Evolutionary conservation across 495 filamentous ascomycete species (phyloP), one percentile per base, ranked within the genome.

Genomic region (Trichoderma gamsii): DNA sequence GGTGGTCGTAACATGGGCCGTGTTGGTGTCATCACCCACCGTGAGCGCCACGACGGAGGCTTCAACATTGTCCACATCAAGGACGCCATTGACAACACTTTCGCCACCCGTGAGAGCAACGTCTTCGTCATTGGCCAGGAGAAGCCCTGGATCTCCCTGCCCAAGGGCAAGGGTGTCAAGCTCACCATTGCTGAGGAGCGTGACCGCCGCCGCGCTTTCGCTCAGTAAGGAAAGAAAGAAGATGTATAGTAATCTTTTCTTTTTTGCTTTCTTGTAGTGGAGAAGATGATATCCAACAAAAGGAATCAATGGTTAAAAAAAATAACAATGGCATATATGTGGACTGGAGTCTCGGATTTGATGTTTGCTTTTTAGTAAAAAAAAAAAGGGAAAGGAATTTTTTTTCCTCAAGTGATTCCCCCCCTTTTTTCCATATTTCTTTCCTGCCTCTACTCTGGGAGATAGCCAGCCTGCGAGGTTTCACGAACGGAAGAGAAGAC

Each of bases 121-220:
- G 93, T 98, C 72, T 97, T 97, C 83, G 88, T 98, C 83, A 97
- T 99, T 73, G 95, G 95, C 67, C 84, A 87, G 74, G 96, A 99
- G 75, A 97, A 97, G 90, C 93, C 95, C 71, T 99, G 95, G 96
- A 87, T 99, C 78, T 96, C 91, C 77, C 87, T 98, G 73, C 96
- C 95, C 79, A 98, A 98, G 92, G 95, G 95, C 85, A 96, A 96
- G 88, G 96, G 95, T 88, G 95, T 99, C 85, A 98, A 99, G 90
- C 90, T 97, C 77, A 88, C 90, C 77, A 98, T 97, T 79, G 92
- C 94, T 71, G 93, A 98, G 87, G 94, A 97, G 91, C 87, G 93
- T 82, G 94, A 97, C 84, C 92, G 93, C 79, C 88, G 91, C 76
- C 91, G 95, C 77, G 93, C 94, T 68, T 80, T 87, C 71, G 82